Conservation (phyloP, 257 asterid species). For the Przewalskia tangutica region DNA sequence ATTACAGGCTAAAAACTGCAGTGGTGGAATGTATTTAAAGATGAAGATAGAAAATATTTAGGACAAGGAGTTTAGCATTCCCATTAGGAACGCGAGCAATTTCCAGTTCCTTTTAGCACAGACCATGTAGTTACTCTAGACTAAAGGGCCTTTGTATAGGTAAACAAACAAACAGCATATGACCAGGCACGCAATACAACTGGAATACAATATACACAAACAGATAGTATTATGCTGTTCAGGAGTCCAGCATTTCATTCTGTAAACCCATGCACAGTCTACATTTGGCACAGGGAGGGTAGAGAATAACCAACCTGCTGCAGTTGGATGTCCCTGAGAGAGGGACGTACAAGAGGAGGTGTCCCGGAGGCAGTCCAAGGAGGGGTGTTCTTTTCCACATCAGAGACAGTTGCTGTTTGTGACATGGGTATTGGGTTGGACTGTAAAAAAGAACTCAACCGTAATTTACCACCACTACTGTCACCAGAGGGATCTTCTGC, state of each 20-base stretch:
- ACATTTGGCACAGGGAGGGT: not conserved
- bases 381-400: constrained; percentile 72
- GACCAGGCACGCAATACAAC: not conserved
- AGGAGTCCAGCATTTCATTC: not conserved
- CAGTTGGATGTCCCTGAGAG: constrained; percentile 85
- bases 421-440: constrained; percentile 59
- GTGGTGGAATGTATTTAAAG: not conserved
- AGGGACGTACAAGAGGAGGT: constrained; percentile 71
- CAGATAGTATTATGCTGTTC: not conserved
- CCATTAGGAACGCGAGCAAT: not conserved
- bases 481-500: constrained; percentile 37
- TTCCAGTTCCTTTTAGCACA: not conserved
- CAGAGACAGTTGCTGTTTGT: constrained; percentile 34
- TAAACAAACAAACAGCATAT: not conserved
- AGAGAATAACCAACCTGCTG: constrained; percentile 56
- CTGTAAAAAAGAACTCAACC: constrained; percentile 44
- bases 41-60: not conserved
- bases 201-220: not conserved
- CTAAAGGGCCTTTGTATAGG: not conserved
- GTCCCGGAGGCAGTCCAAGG: constrained; percentile 90
- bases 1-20: not conserved
- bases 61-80: not conserved
- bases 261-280: not conserved
- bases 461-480: constrained; percentile 31
- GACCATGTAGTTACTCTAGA: not conserved